Evolutionary conservation across 2,329 filamentous ascomycete genomes (phyloP).

Genomic region (Diaporthe nobilis): DNA sequence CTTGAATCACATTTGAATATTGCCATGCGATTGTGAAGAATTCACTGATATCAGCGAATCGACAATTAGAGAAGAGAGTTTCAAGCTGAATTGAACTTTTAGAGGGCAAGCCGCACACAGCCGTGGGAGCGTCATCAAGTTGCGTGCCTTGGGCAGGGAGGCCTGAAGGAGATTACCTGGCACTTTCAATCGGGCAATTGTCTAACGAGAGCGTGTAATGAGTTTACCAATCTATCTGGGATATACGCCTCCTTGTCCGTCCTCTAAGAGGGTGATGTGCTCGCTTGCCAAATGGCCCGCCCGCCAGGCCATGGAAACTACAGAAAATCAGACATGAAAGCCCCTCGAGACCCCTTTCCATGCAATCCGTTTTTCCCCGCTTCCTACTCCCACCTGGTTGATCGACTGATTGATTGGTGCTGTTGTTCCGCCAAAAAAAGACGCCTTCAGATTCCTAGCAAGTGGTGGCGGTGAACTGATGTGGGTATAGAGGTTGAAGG

Average conservation of each 20-base stretch:
- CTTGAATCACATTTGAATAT: too few species aligned
- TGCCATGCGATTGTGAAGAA: background rate
- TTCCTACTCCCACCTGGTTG: slow-evolving; percentile 13
- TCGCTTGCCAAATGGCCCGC: slow-evolving; percentile 31
- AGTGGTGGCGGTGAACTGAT: slow-evolving; percentile 27
- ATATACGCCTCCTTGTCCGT: slow-evolving; percentile 38
- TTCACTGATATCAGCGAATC: background rate
- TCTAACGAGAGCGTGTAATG: slow-evolving; percentile 27
- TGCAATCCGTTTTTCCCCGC: slow-evolving; percentile 36
- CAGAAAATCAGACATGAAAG: slow-evolving; percentile 33
- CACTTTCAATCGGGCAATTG: background rate
- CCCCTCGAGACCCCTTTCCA: slow-evolving; percentile 32
- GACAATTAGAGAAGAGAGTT: background rate
- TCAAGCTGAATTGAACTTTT: background rate
- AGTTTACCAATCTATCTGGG: slow-evolving; percentile 42
- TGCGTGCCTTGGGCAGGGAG: background rate
- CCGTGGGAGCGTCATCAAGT: background rate
- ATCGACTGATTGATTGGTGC: slow-evolving; percentile 15
- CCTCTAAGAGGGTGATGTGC: slow-evolving; percentile 24
- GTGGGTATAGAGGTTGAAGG: slow-evolving; percentile 15
- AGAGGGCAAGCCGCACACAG: background rate
- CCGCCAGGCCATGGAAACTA: slow-evolving; percentile 17
- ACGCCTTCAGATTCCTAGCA: slow-evolving; percentile 30
- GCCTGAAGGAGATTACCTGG: too few species aligned
- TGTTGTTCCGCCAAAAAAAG: slow-evolving; percentile 38